phyloP scores from a whole-genome alignment of 1,139 yeast genomes.

The Zygosaccharomyces sapae region DNA sequence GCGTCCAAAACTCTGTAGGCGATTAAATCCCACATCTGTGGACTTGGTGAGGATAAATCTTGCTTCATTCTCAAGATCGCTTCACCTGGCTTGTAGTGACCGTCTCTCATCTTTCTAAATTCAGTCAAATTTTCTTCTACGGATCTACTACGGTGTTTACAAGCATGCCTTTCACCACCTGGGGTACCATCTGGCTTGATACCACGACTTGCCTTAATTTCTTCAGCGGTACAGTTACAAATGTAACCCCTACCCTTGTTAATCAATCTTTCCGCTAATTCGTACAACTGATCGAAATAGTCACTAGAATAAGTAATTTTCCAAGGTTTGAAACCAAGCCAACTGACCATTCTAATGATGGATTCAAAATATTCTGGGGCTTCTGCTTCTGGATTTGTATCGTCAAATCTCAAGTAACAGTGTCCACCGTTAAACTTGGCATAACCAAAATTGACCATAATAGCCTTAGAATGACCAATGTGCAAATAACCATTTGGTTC shows the following conservation, averaged over 20 bases:
- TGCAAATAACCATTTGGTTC: constrained; percentile 97
- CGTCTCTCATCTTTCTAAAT: constrained; percentile 89
- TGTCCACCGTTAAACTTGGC: constrained; percentile 82
- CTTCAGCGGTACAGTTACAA: constrained; percentile 90
- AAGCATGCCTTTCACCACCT: constrained; percentile 86
- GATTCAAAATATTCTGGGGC: constrained; percentile 86
- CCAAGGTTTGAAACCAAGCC: constrained; percentile 95
- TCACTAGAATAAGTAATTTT: constrained; percentile 93
- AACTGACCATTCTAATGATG: constrained; percentile 74
- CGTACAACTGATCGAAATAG: constrained; percentile 85
- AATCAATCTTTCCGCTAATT: constrained; percentile 77
- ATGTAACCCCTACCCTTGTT: constrained; percentile 72
- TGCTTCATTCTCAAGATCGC: constrained; percentile 97
- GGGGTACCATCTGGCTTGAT: constrained; percentile 84
- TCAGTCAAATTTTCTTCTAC: constrained; percentile 71
- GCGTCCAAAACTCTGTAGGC: constrained; percentile 96
- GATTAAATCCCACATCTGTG: constrained; percentile 99
- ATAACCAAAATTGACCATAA: constrained; percentile 92
- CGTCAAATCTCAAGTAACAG: constrained; percentile 92
- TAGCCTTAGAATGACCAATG: constrained; percentile 97
- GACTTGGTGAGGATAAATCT: constrained; percentile 85
- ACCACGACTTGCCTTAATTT: constrained; percentile 87
- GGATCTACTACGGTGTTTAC: constrained; percentile 67
- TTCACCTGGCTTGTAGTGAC: constrained; percentile 81
- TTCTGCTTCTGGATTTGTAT: constrained; percentile 98